Evolutionary conservation across 2,329 filamentous ascomycete genomes (phyloP).

Genomic region (Epichloe hybrida): DNA sequence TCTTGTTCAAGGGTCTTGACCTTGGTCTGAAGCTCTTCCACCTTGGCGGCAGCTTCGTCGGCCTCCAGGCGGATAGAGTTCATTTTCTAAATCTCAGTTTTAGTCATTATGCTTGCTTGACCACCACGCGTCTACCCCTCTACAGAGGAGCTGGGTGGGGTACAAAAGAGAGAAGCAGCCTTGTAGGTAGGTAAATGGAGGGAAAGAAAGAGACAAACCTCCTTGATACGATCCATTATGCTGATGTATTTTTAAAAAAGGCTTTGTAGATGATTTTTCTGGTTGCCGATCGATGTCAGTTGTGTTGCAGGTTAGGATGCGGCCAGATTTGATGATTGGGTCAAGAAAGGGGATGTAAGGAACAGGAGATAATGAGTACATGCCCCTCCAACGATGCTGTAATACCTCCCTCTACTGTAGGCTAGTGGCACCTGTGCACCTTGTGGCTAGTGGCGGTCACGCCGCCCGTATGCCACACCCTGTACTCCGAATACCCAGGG

Average conservation of each 20-base stretch:
- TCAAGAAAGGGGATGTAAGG: conserved; percentile 17
- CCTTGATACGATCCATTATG: conserved; percentile 80
- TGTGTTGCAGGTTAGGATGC: conserved; percentile 20
- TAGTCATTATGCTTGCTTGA: conserved; percentile 3
- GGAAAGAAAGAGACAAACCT: conserved; percentile 45
- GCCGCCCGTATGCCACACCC: conserved; percentile 1
- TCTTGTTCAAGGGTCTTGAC: conserved; percentile 90
- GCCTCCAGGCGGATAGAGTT: conserved; percentile 86
- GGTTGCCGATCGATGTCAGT: conserved; percentile 11
- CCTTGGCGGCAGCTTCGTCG: conserved; percentile 68
- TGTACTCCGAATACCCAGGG: background rate
- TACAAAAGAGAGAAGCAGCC: conserved; percentile 16
- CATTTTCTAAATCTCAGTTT: conserved; percentile 57
- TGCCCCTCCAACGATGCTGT: conserved; percentile 22
- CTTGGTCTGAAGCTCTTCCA: conserved; percentile 75
- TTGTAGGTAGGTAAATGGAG: background rate
- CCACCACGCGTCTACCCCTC: conserved; percentile 9
- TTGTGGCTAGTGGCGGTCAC: conserved; percentile 18
- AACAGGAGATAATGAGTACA: conserved; percentile 11
- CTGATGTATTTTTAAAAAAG: conserved; percentile 9
- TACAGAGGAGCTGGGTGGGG: conserved; percentile 10
- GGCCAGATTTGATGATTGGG: conserved; percentile 18
- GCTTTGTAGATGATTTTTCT: background rate
- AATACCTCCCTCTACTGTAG: background rate
- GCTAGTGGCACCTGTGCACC: conserved; percentile 4